Base-by-base conservation (phyloP, 768 basidiomycete genomes). In the Mycena filopes region DNA sequence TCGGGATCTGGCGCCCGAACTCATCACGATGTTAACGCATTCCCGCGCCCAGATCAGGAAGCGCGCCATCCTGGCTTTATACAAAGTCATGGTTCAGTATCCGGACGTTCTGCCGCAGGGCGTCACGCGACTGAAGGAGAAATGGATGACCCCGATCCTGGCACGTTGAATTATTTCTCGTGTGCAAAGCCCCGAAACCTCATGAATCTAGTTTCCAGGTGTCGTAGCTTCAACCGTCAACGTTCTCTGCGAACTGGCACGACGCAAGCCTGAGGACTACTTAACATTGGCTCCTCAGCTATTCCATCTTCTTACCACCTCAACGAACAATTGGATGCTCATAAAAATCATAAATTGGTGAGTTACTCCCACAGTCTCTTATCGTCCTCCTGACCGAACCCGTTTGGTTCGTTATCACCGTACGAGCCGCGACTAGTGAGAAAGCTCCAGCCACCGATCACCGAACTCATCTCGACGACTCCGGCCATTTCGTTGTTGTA, bases 311-410 rank as follows among this genome's bases (percentile, higher is more conserved):
- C 81, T 99, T 63, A 98, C 95, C 0, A 95, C 91, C 2, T 95
- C 95, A 13, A 92, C 93, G 12, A 99, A 99, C 77, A 99, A 99
- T 72, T 99, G 98, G 98, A 97, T 99, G 94, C 85, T 99, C 63
- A 99, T 99, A 77, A 99, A 99, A 79, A 91, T 99, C 57, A 90
- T 99, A 99, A 99, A 79, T 78, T 99, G 76, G 97, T 55, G 11
- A 29, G 53, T 96, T 77, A 72, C 21, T 15, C 11, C 36, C 36
- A 46, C 31, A n/a, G 4, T 11, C 18, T 4, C 64, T 54, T 23
- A 60, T 60, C 62, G 50, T n/a, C n/a, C n/a, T n/a, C n/a, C 20
- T 62, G 26, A 62, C 57, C 11, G n/a, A 36, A 47, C 59, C 64
- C 72, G 97, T 98, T 99, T 79, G 96, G 97, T 23, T 89, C 91